A percentile compares a stretch with the other conserved stretches of the same genome.
Evolutionary conservation across 345 rosid species (phyloP).

Genomic region (Euphorbia tirucalli): DNA sequence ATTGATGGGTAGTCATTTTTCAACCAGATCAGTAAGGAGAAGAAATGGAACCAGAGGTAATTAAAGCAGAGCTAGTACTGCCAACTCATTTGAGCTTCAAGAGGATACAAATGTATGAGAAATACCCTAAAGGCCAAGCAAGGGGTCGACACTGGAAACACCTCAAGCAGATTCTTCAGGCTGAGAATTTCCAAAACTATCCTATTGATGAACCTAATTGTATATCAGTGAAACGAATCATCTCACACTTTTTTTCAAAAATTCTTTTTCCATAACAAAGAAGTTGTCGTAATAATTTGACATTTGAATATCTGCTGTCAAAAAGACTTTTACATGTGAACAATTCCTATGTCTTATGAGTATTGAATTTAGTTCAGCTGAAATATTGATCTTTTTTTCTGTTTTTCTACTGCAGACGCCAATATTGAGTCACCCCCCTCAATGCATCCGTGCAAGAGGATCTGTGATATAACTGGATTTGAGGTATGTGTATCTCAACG

Average conservation of each 20-base stretch:
- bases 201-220: conserved; percentile 67
- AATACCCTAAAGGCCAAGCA: conserved; percentile 86
- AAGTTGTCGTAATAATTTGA: neutral
- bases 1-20: neutral
- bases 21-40: neutral
- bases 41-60: conserved; percentile 63
- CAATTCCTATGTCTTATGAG: neutral
- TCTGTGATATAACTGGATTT: conserved; percentile 84
- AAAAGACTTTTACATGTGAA: neutral
- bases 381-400: neutral
- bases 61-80: conserved; percentile 68
- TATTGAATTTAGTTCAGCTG: neutral
- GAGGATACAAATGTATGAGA: conserved; percentile 64
- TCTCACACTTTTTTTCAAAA: neutral
- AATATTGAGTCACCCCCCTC: conserved; percentile 91
- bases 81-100: conserved; percentile 68
- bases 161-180: conserved; percentile 93
- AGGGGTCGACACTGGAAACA: conserved; percentile 83
- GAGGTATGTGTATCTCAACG: conserved; percentile 47
- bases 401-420: conserved; percentile 47
- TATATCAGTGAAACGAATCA: conserved; percentile 11
- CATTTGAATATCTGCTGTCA: neutral
- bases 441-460: conserved; percentile 70
- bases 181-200: conserved; percentile 59
- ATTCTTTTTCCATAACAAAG: neutral